Base-by-base conservation (phyloP, 768 basidiomycete genomes). In the Mycena venus region DNA sequence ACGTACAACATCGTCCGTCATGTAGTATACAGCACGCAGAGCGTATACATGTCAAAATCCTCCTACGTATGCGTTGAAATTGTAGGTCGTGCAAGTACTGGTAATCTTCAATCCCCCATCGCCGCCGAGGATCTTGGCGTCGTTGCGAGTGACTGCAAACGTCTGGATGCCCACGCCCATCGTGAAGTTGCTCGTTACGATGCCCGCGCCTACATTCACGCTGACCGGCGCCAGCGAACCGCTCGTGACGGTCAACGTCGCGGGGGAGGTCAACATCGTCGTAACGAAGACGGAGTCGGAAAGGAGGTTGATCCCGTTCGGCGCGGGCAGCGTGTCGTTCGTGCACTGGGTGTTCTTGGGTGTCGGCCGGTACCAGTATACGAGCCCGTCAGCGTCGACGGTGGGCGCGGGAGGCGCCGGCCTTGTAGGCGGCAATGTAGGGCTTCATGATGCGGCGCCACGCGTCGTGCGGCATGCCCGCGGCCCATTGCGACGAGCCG, bases 311-410 rank as follows among this genome's bases (percentile, higher is more conserved):
- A 73, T 68, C 27, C 72, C 72, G 58, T 68, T 67, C 5, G 72
- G 72, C 42, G 60, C 47, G 56, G 63, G 63, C 12, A 73, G 72
- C 12, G 72, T 68, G 64, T 73, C 72, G 65, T 68, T 68, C 14
- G 72, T 62, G 66, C 72, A 73, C 11, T 17, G 2, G 27, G 32
- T 25, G 59, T 9, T 67, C 56, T 75, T 78, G 9, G 78, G 76
- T 42, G 65, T 73, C 15, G 71, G 74, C 19, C 78, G 76, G 56
- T 77, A 78, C 78, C 78, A 78, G 65, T 75, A 78, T 15, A 78
- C 78, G 25, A 78, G 70, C 36, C 75, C 55, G 38, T 78, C 76
- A 31, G 44, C 67, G 68, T 70, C 53, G 34, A 58, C 49, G 53
- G 77, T 75, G 34, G 74, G 71, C 17, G 47, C 70, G 31, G n/a